Percentiles rank a stretch among this genome's conserved stretches.
Conservation (phyloP, 164 flowering plant species). For the Warburgia ugandensis region DNA sequence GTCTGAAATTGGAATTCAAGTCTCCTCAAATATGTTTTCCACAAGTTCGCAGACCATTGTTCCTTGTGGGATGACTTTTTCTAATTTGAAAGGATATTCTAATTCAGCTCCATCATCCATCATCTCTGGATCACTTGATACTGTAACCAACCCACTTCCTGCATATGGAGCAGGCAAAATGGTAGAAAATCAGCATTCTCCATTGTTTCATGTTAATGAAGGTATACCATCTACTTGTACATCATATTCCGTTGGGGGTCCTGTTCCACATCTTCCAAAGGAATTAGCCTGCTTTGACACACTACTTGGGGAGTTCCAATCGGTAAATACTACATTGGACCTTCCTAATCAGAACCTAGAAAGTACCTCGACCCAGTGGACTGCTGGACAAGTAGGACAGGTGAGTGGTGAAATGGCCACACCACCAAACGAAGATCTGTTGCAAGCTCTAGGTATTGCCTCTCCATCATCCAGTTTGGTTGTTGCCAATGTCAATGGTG, state of each 20-base stretch:
- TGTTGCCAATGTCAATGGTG: conserved; percentile 5
- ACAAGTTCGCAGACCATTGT: conserved; percentile 6
- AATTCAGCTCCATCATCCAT: conserved; percentile 9
- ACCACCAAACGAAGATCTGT: conserved; percentile 14
- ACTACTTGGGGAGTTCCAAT: conserved; percentile 15
- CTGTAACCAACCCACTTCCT: conserved; percentile 2
- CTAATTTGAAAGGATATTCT: conserved; percentile 16
- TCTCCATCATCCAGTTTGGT: conserved; percentile 18
- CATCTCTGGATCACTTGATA: conserved; percentile 6
- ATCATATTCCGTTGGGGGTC: not conserved
- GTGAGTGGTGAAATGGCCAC: conserved; percentile 8
- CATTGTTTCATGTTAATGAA: conserved; percentile 12
- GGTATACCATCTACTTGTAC: not conserved
- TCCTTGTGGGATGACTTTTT: conserved; percentile 11
- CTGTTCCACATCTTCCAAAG: conserved; percentile 14
- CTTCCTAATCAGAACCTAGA: conserved; percentile 11
- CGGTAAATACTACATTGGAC: conserved; percentile 11
- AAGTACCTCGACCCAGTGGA: conserved; percentile 35
- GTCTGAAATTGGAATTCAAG: conserved; percentile 21
- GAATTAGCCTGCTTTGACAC: conserved; percentile 11
- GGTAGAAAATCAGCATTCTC: conserved; percentile 10
- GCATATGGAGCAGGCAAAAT: conserved; percentile 9
- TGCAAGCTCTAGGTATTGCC: conserved; percentile 19
- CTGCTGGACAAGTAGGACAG: conserved; percentile 25
- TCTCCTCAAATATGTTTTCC: conserved; percentile 14